Conservation (phyloP, 768 basidiomycete genomes). For the Termitomyces sp. region DNA sequence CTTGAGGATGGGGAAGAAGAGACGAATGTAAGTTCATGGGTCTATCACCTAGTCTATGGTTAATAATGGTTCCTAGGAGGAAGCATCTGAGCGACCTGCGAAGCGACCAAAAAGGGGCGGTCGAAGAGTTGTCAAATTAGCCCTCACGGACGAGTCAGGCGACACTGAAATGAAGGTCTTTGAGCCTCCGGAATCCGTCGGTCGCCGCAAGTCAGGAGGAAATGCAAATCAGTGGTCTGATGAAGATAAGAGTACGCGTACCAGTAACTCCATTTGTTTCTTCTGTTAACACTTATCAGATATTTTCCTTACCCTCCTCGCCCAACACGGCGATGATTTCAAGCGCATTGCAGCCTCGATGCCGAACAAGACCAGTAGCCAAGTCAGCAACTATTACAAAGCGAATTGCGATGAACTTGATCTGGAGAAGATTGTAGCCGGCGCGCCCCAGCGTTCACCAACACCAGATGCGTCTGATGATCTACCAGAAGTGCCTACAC, state of each 20-base stretch:
- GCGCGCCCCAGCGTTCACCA: conserved; percentile 36
- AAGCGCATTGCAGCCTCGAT: conserved; percentile 64
- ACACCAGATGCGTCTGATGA: conserved; percentile 21
- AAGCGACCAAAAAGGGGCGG: conserved; percentile 33
- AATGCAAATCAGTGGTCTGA: conserved; percentile 47
- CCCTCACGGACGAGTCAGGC: conserved; percentile 28
- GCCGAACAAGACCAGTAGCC: conserved; percentile 57
- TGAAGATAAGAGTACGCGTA: conserved; percentile 54
- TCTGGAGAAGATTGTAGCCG: conserved; percentile 33
- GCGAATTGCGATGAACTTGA: conserved; percentile 34
- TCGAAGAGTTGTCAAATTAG: conserved; percentile 36
- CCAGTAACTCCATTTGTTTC: not conserved
- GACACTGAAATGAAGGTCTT: conserved; percentile 24
- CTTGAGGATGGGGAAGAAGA: conserved; percentile 19
- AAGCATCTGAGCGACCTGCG: conserved; percentile 26
- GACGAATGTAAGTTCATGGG: conserved; percentile 9
- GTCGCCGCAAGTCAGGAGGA: conserved; percentile 19
- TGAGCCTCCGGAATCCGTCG: conserved; percentile 14
- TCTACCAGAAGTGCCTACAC: conserved; percentile 18
- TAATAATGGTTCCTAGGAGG: conserved; percentile 15
- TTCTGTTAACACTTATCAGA: conserved; percentile 20
- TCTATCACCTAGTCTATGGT: not conserved
- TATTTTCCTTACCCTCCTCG: conserved; percentile 49
- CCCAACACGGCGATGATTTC: conserved; percentile 61
- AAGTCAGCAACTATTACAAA: conserved; percentile 50